These are phyloP conservation scores for Camellia lanceoleosa DNA, from an alignment of 148 eudicot genomes.

Conservation along the genomic window DNA sequence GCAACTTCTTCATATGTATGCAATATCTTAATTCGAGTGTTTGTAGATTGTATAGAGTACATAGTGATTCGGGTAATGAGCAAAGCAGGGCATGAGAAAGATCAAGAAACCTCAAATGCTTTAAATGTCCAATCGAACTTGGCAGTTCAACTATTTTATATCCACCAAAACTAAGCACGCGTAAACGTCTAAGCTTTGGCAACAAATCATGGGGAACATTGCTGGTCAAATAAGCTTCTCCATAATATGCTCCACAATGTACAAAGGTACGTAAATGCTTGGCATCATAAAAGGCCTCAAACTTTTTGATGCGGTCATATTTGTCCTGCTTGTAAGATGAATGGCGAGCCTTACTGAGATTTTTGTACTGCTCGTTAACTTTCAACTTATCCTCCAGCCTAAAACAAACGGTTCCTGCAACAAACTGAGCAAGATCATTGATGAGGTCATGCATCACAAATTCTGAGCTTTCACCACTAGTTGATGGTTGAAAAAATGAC, in stretches of 20 bases:
- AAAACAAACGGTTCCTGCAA: conserved; percentile 15
- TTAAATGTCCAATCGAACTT: background rate
- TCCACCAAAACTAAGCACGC: conserved; percentile 10
- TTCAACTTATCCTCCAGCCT: conserved; percentile 17
- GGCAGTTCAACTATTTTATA: conserved; percentile 5
- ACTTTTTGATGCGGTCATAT: conserved; percentile 3
- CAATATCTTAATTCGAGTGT: background rate
- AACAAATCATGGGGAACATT: background rate
- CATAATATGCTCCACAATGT: background rate
- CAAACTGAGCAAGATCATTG: conserved; percentile 30
- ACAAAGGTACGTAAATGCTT: conserved; percentile 21
- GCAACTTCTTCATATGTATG: background rate
- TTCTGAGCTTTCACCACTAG: background rate
- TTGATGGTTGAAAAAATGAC: conserved; percentile 32
- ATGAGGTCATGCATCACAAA: conserved; percentile 44
- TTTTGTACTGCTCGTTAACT: background rate
- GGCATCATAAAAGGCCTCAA: background rate
- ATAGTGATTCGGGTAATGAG: conserved; percentile 10
- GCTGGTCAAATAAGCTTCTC: too few relatives aligned
- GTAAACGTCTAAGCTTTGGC: background rate
- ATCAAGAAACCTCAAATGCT: conserved; percentile 15
- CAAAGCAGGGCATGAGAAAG: conserved; percentile 1
- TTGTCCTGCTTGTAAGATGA: conserved; percentile 10
- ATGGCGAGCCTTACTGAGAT: conserved; percentile 12
- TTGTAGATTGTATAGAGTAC: conserved; percentile 16